These are phyloP conservation scores for Pyrenophora seminiperda DNA, from an alignment of 2,329 filamentous ascomycete species.

Conservation along the genomic window DNA sequence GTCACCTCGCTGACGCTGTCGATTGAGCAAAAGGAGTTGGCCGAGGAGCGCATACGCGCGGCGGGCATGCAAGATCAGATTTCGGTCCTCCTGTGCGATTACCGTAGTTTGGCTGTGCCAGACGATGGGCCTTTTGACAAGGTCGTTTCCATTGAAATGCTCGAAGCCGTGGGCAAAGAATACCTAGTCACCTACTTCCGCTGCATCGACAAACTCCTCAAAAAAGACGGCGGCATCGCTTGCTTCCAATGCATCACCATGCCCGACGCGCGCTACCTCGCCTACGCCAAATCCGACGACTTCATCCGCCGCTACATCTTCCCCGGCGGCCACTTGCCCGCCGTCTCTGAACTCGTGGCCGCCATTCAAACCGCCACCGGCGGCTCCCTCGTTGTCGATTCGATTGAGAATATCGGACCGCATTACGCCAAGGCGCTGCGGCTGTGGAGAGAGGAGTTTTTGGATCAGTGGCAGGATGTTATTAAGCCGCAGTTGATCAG, in stretches of 20 bases:
- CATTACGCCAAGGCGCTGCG: slow-evolving; percentile 73
- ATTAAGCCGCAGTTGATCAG: slow-evolving; percentile 65
- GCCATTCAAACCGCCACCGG: slow-evolving; percentile 65
- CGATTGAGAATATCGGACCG: slow-evolving; percentile 72
- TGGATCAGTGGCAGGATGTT: slow-evolving; percentile 63
- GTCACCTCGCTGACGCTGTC: slow-evolving; percentile 73
- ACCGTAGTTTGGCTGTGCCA: slow-evolving; percentile 64
- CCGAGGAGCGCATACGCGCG: slow-evolving; percentile 66
- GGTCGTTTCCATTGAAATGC: slow-evolving; percentile 76
- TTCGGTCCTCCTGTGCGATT: slow-evolving; percentile 70
- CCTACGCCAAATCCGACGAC: slow-evolving; percentile 69
- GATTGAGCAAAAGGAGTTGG: slow-evolving; percentile 70
- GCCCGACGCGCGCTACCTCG: slow-evolving; percentile 69
- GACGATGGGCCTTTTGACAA: slow-evolving; percentile 65
- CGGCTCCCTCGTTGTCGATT: slow-evolving; percentile 68
- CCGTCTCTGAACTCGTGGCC: slow-evolving; percentile 69
- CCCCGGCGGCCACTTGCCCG: slow-evolving; percentile 73
- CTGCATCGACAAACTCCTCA: slow-evolving; percentile 67
- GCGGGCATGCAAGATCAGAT: slow-evolving; percentile 67
- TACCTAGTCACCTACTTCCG: slow-evolving; percentile 71
- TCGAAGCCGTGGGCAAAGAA: slow-evolving; percentile 73
- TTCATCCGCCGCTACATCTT: slow-evolving; percentile 81
- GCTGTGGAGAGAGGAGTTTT: slow-evolving; percentile 70
- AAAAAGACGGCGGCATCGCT: slow-evolving; percentile 68
- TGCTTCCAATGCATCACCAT: slow-evolving; percentile 81